phyloP scores from a whole-genome alignment of 75 land plant species.

The Selaginella moellendorffii region DNA sequence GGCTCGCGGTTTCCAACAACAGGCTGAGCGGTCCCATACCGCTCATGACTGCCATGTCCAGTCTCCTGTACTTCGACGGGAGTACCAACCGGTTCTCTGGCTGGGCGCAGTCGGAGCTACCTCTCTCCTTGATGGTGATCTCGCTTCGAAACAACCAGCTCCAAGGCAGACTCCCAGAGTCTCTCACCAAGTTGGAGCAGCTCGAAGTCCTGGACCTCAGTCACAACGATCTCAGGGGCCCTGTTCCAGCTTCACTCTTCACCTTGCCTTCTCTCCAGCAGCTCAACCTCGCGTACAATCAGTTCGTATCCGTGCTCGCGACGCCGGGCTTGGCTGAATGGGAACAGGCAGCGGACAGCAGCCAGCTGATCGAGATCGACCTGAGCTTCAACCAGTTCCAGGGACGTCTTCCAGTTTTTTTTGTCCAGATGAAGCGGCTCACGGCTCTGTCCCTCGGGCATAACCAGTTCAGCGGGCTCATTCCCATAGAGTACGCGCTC shows the following conservation, averaged over 20 bases:
- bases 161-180: slow-evolving; percentile 5
- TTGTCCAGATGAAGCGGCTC: slow-evolving; percentile 32
- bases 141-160: slow-evolving; percentile 10
- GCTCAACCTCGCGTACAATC: slow-evolving; percentile 16
- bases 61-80: neutral
- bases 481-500: slow-evolving; percentile 33
- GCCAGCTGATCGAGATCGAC: slow-evolving; percentile 11
- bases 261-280: slow-evolving; percentile 11
- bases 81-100: neutral
- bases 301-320: neutral
- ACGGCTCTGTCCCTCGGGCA: slow-evolving; percentile 1
- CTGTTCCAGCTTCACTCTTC: neutral
- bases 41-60: neutral
- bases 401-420: slow-evolving; percentile 38
- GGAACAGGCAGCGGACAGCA: neutral
- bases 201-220: slow-evolving; percentile 9
- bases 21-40: neutral
- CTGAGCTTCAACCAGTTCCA: slow-evolving; percentile 14
- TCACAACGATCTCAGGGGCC: slow-evolving; percentile 11
- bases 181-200: slow-evolving; percentile 2
- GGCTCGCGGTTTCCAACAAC: neutral
- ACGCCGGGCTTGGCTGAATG: too few species aligned
- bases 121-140: neutral
- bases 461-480: neutral
- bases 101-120: neutral